Percentiles rank a stretch among this genome's conserved stretches.
These are phyloP conservation scores for Colletotrichum shisoi DNA, from an alignment of 2,329 filamentous ascomycete genomes.

Conservation along the genomic window DNA sequence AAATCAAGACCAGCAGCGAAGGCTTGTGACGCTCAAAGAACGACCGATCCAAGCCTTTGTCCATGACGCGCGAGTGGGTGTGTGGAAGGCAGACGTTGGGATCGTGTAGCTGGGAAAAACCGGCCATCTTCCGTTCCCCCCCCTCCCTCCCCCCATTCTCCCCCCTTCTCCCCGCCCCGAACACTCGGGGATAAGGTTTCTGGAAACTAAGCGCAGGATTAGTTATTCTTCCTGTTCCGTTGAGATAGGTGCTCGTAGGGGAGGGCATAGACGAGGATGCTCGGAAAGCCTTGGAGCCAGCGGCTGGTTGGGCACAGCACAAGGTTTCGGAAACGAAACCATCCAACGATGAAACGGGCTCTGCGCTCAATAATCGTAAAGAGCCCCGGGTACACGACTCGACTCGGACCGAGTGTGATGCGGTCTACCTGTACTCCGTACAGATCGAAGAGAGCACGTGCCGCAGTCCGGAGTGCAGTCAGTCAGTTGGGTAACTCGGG, in stretches of 20 bases:
- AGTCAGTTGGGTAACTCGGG: too few species aligned
- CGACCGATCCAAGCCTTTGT: slow-evolving; percentile 22
- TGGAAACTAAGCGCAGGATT: neutral
- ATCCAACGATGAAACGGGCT: slow-evolving; percentile 13
- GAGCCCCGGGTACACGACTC: neutral
- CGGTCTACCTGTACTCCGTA: too few species aligned
- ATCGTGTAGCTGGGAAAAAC: neutral
- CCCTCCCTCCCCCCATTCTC: too few species aligned
- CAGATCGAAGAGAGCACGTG: too few species aligned
- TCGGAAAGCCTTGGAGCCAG: neutral
- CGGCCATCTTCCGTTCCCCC: neutral
- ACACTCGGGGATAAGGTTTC: neutral
- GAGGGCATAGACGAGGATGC: neutral
- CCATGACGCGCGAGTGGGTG: neutral
- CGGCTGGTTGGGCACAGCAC: neutral
- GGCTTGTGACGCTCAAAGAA: slow-evolving; percentile 30
- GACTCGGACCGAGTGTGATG: slow-evolving; percentile 16
- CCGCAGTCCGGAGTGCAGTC: too few species aligned
- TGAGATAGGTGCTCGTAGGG: neutral
- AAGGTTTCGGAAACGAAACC: slow-evolving; percentile 31
- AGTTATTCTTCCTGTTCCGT: slow-evolving; percentile 20
- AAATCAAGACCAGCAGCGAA: slow-evolving; percentile 23
- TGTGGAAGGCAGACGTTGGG: too few species aligned
- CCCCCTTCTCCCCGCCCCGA: too few species aligned
- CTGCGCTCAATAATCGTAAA: neutral